These are phyloP conservation scores for Cercophora newfieldiana DNA, from an alignment of 495 filamentous ascomycete species.

Conservation along the genomic window DNA sequence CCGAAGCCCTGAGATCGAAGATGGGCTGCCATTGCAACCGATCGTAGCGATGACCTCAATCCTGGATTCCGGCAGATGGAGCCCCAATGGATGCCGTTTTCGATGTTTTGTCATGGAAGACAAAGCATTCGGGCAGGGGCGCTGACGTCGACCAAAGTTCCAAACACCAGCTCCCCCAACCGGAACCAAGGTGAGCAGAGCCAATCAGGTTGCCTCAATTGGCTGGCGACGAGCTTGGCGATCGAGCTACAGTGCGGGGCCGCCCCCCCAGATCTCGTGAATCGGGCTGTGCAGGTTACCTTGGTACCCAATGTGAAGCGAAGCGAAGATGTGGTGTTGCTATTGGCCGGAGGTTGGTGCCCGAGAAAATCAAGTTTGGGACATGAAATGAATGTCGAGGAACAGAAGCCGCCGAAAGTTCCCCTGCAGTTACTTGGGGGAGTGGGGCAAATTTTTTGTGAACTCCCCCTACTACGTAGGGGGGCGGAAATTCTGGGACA, in stretches of 20 bases:
- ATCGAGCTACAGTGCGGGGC: background rate
- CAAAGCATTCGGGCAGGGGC: background rate
- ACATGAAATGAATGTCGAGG: background rate
- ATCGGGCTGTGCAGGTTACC: conserved; percentile 9
- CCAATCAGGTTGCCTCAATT: background rate
- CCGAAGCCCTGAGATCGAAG: background rate
- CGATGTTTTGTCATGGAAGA: background rate
- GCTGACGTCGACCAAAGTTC: background rate
- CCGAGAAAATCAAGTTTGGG: background rate
- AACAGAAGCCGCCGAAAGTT: background rate
- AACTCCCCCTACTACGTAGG: too few relatives aligned
- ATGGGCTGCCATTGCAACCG: background rate
- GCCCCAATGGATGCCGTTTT: background rate
- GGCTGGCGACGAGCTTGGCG: conserved; percentile 6
- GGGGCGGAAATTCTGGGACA: too few relatives aligned
- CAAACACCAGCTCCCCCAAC: background rate
- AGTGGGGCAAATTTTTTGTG: too few relatives aligned
- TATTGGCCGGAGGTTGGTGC: background rate
- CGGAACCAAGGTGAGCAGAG: background rate
- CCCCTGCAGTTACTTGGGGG: too few relatives aligned
- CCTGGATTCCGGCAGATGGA: background rate
- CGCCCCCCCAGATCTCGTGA: background rate
- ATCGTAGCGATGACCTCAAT: background rate
- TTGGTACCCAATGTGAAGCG: background rate
- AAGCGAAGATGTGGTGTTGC: background rate